A percentile compares a stretch with the other conserved stretches of the same genome.
Conservation (phyloP, 202 grass and related monocot genomes). For the Hordeum pubiflorum region DNA sequence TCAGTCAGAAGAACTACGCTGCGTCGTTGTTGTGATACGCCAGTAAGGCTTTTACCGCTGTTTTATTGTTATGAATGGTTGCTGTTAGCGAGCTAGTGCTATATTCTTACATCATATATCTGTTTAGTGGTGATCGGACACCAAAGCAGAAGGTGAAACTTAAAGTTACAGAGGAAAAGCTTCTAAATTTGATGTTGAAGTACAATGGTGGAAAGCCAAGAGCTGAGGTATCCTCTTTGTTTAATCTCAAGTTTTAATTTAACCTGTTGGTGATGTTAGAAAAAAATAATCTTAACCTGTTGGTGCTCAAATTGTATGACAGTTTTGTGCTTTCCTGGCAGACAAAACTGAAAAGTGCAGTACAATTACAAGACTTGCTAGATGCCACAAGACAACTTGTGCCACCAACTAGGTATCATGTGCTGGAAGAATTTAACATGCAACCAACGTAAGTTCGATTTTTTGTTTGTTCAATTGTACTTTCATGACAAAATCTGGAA, state of each 20-base stretch:
- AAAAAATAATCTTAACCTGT: not conserved
- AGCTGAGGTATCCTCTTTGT: slow-evolving; percentile 53
- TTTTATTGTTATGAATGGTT: slow-evolving; percentile 4
- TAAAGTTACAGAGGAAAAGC: slow-evolving; percentile 97
- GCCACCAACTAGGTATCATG: slow-evolving; percentile 69
- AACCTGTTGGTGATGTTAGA: not conserved
- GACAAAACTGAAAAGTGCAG: slow-evolving; percentile 99
- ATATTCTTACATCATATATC: slow-evolving; percentile 29
- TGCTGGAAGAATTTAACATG: slow-evolving; percentile 8
- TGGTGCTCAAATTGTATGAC: slow-evolving; percentile 8
- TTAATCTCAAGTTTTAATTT: slow-evolving; percentile 18
- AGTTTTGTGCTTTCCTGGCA: slow-evolving; percentile 41
- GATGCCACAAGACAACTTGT: slow-evolving; percentile 98
- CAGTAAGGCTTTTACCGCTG: slow-evolving; percentile 63
- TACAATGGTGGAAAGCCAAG: slow-evolving; percentile 97
- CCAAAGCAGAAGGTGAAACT: slow-evolving; percentile 99
- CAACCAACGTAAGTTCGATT: not conserved
- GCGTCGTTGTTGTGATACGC: slow-evolving; percentile 90
- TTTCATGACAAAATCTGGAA: slow-evolving; percentile 28
- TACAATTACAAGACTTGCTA: slow-evolving; percentile 96
- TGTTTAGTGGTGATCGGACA: slow-evolving; percentile 86
- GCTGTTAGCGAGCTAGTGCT: not conserved
- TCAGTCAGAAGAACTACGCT: slow-evolving; percentile 95
- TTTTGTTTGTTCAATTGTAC: not conserved
- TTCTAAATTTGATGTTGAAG: slow-evolving; percentile 98